Base-by-base conservation (phyloP, 192 early-diverging fungal species). In the Spizellomyces sp. region DNA sequence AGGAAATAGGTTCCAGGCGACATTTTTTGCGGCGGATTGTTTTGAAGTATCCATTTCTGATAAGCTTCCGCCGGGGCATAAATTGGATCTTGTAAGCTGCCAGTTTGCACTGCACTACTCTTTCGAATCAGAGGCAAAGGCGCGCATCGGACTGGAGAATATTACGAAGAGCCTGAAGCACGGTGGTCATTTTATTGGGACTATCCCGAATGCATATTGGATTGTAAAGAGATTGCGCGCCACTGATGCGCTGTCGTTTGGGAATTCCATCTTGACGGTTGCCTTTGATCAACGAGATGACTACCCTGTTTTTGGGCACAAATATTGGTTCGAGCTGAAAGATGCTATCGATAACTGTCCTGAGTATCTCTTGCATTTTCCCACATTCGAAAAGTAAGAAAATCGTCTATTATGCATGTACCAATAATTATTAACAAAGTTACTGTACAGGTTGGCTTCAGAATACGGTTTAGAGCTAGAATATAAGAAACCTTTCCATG, bases 91-190 rank as follows among this genome's bases (percentile, higher is more conserved):
- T 36, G 93, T 96, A n/a, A 94, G 90, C 48, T 90, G 92, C 77
- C 98, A 99, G 72, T 99, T 99, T 76, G 96, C 94, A 70, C 76
- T 98, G 56, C 98, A 98, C 78, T 99, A 99, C 78, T 90, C 94
- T 0, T 98, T 96, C 70, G 92, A 94, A 66, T 83, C 86, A 5
- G 95, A 98, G 78, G 56, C 70, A 19, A 94, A 91, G 73, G 95
- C 90, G 0, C 80, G 91, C 7, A 87, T 86, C 72, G 94, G 92
- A 81, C 79, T 99, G 55, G 77, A 84, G 58, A 96, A 96, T 72
- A 90, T 96, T 8, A 79, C 91, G 0, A 68, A 75, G 9, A 81
- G 88, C 10, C 77, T 99, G 72, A 78, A 77, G 6, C 67, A 80
- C 10, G 94, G 92, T 21, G 98, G 95, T 2, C 73, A 77, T 15